Conservation (phyloP, 352 stramenopile species). For the Globisporangium nodosum region DNA sequence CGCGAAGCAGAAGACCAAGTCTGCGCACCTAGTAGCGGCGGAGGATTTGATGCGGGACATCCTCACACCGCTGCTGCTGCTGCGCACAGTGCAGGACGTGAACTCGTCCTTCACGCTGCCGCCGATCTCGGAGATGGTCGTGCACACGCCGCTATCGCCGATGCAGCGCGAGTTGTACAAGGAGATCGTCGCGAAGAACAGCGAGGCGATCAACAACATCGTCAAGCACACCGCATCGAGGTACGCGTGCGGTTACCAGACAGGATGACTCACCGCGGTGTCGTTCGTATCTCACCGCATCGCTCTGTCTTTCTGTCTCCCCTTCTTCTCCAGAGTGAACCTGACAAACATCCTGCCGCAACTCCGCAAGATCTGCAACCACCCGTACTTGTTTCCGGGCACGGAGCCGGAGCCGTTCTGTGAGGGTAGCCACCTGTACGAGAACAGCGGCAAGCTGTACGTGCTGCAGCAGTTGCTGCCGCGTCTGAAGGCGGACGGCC, state of each 20-base stretch:
- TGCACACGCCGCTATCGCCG: conserved; percentile 65
- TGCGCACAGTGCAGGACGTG: conserved; percentile 68
- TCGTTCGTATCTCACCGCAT: no score
- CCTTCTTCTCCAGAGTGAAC: conserved; percentile 30
- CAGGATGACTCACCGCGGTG: no score
- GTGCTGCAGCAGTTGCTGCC: conserved; percentile 83
- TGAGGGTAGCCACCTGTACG: conserved; percentile 64
- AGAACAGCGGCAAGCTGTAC: conserved; percentile 78
- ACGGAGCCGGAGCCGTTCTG: conserved; percentile 69
- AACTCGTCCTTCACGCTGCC: conserved; percentile 61
- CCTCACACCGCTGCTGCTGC: conserved; percentile 48
- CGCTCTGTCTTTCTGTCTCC: not conserved
- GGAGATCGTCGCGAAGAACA: conserved; percentile 65
- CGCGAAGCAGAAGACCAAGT: conserved; percentile 16
- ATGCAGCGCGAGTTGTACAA: conserved; percentile 85
- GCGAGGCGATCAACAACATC: conserved; percentile 40
- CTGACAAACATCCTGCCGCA: conserved; percentile 99
- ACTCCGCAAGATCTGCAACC: conserved; percentile 71
- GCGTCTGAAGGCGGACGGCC: conserved; percentile 70
- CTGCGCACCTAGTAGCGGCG: conserved; percentile 18
- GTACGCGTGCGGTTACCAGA: conserved; percentile 1
- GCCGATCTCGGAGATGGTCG: conserved; percentile 68
- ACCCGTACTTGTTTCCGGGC: conserved; percentile 91
- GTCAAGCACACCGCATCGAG: conserved; percentile 16
- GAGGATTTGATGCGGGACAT: conserved; percentile 55